Evolutionary conservation across 2,329 filamentous ascomycete species (phyloP).

Genomic region (Epichloe festucae): DNA sequence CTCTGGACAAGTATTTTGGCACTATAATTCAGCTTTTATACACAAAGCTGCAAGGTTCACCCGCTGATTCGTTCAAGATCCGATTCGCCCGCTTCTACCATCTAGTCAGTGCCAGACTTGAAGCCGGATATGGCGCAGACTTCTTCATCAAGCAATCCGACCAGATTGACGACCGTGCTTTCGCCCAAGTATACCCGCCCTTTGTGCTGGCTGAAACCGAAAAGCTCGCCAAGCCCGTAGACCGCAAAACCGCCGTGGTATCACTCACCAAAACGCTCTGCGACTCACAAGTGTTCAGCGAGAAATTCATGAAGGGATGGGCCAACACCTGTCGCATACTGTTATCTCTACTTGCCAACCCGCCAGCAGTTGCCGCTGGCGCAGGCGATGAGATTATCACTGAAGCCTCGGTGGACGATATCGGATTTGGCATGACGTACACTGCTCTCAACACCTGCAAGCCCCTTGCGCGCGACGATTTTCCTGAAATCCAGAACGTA

Average conservation of each 20-base stretch:
- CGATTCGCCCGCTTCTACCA: slow-evolving; percentile 94
- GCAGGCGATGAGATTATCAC: slow-evolving; percentile 63
- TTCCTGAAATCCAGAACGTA: slow-evolving; percentile 70
- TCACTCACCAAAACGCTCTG: slow-evolving; percentile 87
- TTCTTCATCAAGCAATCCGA: slow-evolving; percentile 84
- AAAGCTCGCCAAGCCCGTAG: slow-evolving; percentile 73
- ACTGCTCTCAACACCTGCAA: slow-evolving; percentile 88
- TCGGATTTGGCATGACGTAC: slow-evolving; percentile 89
- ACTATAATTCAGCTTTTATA: slow-evolving; percentile 74
- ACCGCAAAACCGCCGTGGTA: slow-evolving; percentile 87
- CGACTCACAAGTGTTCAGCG: slow-evolving; percentile 72
- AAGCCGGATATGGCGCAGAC: slow-evolving; percentile 78
- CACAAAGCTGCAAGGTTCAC: slow-evolving; percentile 54
- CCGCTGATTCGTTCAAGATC: slow-evolving; percentile 67
- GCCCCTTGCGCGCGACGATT: slow-evolving; percentile 61
- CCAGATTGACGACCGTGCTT: slow-evolving; percentile 64
- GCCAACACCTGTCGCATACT: slow-evolving; percentile 79
- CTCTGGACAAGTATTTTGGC: slow-evolving; percentile 64
- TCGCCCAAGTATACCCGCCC: slow-evolving; percentile 70
- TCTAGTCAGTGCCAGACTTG: slow-evolving; percentile 65
- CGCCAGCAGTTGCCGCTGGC: slow-evolving; percentile 53
- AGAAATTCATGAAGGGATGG: slow-evolving; percentile 81
- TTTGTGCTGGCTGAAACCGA: slow-evolving; percentile 84
- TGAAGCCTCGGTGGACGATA: slow-evolving; percentile 87
- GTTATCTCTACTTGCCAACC: slow-evolving; percentile 78